Conservation (phyloP, 192 early-diverging fungal genomes). For the Mortierella hygrophila region DNA sequence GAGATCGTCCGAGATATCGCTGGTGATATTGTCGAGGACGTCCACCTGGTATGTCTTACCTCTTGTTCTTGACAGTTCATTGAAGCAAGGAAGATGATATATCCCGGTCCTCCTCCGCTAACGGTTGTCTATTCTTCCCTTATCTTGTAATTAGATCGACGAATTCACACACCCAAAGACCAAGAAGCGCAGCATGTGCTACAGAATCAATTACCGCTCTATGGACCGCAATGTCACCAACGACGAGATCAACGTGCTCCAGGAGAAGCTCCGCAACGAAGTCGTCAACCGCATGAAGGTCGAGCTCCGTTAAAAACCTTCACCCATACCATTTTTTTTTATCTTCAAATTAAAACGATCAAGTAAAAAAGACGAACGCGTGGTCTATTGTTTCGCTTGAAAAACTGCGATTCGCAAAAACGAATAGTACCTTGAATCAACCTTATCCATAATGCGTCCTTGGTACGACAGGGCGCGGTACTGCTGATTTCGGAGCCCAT, state of each 20-base stretch:
- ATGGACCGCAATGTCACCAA: conserved; percentile 98
- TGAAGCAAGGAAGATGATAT: background rate
- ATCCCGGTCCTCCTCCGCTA: background rate
- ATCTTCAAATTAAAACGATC: background rate
- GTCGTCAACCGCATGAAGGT: conserved; percentile 78
- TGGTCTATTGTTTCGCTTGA: no score
- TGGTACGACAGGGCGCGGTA: background rate
- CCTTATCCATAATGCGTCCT: background rate
- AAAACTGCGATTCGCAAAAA: no score
- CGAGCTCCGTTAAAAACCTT: conserved; percentile 73
- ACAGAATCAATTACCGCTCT: conserved; percentile 94
- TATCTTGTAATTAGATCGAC: conserved; percentile 73
- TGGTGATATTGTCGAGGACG: conserved; percentile 92
- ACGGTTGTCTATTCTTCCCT: background rate
- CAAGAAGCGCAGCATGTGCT: conserved; percentile 85
- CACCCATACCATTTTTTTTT: background rate
- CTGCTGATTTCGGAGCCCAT: background rate
- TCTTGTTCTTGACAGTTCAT: background rate
- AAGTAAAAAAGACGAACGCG: background rate
- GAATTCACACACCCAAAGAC: conserved; percentile 91
- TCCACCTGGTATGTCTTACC: conserved; percentile 72
- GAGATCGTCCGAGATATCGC: conserved; percentile 93
- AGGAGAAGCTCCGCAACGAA: conserved; percentile 78
- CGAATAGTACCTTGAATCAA: background rate
- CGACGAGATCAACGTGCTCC: conserved; percentile 94